Evolutionary conservation across 768 basidiomycete genomes (phyloP).

Genomic region (Tylopilus sp.): DNA sequence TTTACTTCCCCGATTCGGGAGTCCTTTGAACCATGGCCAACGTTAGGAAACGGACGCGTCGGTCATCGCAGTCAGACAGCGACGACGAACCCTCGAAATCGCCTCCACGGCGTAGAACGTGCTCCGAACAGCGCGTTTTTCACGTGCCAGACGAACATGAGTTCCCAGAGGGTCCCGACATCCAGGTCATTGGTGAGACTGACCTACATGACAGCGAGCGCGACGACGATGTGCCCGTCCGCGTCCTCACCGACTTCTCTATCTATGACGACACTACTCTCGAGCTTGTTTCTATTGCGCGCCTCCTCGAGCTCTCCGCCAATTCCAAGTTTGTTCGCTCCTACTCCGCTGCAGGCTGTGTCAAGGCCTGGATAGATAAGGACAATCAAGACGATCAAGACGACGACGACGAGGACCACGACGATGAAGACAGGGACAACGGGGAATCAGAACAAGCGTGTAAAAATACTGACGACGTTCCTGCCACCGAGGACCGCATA

Average conservation of each 20-base stretch:
- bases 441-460: conserved; percentile 16
- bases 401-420: conserved; percentile 17
- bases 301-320: conserved; percentile 34
- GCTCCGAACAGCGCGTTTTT: conserved; percentile 11
- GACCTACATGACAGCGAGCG: conserved; percentile 21
- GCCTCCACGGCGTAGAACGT: conserved; percentile 4
- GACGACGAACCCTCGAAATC: conserved; percentile 11
- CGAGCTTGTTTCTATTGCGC: conserved; percentile 39
- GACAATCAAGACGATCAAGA: conserved; percentile 26
- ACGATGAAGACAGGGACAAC: conserved; percentile 18
- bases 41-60: conserved; percentile 25
- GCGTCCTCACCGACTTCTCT: conserved; percentile 50
- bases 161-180: conserved; percentile 38
- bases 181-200: conserved; percentile 45
- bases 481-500: conserved; percentile 7
- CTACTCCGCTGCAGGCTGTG: conserved; percentile 39
- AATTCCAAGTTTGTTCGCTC: conserved; percentile 7
- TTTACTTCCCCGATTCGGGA: conserved; percentile 1
- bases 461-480: background rate
- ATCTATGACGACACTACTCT: conserved; percentile 43
- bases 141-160: conserved; percentile 26
- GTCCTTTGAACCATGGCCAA: conserved; percentile 16
- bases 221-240: conserved; percentile 49
- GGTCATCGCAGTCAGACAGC: conserved; percentile 22
- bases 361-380: conserved; percentile 35